phyloP scores from a whole-genome alignment of 2,329 filamentous ascomycete species.

The Tricladium varicosporioides region DNA sequence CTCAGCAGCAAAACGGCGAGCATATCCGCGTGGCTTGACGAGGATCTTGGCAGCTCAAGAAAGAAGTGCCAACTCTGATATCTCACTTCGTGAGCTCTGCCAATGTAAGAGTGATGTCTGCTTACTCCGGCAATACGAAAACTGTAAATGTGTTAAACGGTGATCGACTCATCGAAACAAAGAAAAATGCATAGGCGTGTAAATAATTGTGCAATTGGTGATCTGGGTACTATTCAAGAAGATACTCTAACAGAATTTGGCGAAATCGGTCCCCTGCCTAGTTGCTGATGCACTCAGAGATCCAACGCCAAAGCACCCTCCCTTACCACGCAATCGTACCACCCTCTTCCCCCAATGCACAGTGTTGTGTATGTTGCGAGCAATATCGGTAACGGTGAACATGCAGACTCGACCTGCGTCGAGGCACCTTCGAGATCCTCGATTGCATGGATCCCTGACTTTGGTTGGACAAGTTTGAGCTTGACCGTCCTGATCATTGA shows the following conservation, averaged over 20 bases:
- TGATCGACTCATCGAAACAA: not conserved
- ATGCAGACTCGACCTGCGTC: too few species aligned
- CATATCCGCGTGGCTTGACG: slow-evolving; percentile 22
- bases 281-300: not conserved
- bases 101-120: not conserved
- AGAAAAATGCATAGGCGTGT: not conserved
- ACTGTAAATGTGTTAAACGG: not conserved
- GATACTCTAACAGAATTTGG: not conserved
- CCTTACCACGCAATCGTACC: not conserved
- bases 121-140: not conserved
- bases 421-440: too few species aligned
- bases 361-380: too few species aligned
- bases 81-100: not conserved
- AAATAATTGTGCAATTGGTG: not conserved
- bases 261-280: not conserved
- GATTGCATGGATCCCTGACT: too few species aligned
- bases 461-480: too few species aligned
- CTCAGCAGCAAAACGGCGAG: slow-evolving; percentile 20
- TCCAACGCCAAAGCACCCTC: too few species aligned
- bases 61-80: not conserved
- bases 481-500: too few species aligned
- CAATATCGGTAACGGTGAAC: too few species aligned
- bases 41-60: not conserved
- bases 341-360: too few species aligned
- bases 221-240: not conserved